phyloP scores from a whole-genome alignment of 768 basidiomycete species.

The Myochromella boudieri region DNA sequence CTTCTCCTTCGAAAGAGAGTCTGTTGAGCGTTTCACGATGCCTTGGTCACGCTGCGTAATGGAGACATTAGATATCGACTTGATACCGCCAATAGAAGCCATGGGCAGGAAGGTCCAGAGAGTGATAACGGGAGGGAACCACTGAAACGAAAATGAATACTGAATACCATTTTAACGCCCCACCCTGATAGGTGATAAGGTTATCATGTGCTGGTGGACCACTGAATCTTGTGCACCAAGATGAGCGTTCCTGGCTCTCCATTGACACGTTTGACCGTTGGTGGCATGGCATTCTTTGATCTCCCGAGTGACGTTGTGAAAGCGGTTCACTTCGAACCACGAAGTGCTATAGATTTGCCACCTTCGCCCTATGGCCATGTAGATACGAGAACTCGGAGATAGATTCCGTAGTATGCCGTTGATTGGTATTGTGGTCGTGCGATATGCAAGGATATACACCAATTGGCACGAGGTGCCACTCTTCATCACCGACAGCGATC shows the following conservation, averaged over 20 bases:
- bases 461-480: too few species aligned
- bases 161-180: conserved; percentile 1
- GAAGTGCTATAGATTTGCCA: too few species aligned
- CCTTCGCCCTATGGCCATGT: too few species aligned
- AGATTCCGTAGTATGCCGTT: too few species aligned
- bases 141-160: neutral
- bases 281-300: conserved; percentile 1
- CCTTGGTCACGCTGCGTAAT: conserved; percentile 11
- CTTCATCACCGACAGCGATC: too few species aligned
- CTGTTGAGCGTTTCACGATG: conserved; percentile 20
- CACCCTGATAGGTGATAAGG: neutral
- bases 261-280: neutral
- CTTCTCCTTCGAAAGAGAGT: conserved; percentile 23
- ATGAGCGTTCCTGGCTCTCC: neutral
- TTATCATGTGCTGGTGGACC: conserved; percentile 4
- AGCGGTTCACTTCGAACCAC: neutral
- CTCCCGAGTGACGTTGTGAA: neutral
- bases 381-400: too few species aligned
- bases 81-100: conserved; percentile 7
- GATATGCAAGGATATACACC: too few species aligned
- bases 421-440: too few species aligned
- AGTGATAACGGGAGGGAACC: conserved; percentile 1
- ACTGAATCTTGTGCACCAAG: neutral
- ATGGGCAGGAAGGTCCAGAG: conserved; percentile 2
- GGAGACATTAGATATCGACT: conserved; percentile 10